Conservation (phyloP, 805 yeast genomes). For the Starmerella scarabaei region DNA sequence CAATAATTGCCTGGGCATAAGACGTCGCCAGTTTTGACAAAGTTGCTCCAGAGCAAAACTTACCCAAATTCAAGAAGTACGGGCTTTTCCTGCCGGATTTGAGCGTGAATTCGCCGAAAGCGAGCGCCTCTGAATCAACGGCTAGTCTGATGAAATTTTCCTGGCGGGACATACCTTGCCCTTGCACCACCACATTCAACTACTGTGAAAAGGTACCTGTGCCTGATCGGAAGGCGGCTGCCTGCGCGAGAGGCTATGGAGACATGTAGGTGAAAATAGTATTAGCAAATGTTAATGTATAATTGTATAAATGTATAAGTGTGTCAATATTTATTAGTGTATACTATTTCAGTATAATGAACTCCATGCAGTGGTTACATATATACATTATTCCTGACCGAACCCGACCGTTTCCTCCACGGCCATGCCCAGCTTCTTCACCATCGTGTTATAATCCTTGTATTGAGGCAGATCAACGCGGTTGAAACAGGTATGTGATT, state of each 20-base stretch:
- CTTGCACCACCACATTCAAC: not conserved
- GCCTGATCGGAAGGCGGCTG: too few relatives aligned
- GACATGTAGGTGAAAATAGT: too few relatives aligned
- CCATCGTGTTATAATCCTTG: conserved; percentile 66
- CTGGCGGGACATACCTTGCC: conserved; percentile 5
- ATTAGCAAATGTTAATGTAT: too few relatives aligned
- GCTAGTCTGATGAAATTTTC: conserved; percentile 64
- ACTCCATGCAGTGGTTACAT: not conserved
- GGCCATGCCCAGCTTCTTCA: conserved; percentile 84
- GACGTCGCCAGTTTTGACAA: conserved; percentile 73
- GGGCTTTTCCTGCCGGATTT: conserved; percentile 93
- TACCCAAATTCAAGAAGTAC: conserved; percentile 89
- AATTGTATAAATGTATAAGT: too few relatives aligned
- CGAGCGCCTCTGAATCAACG: conserved; percentile 64
- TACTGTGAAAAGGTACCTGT: too few relatives aligned
- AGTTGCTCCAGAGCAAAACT: conserved; percentile 67
- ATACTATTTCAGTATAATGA: too few relatives aligned
- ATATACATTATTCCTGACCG: conserved; percentile 65
- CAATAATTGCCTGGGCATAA: conserved; percentile 78
- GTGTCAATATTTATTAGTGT: too few relatives aligned
- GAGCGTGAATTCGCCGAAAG: conserved; percentile 78
- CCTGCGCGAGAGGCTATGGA: too few relatives aligned
- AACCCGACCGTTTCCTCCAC: conserved; percentile 98
- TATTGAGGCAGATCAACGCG: conserved; percentile 97
- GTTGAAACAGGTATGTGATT: conserved; percentile 97